Evolutionary conservation across 225 moss, liverwort and hornwort genomes (phyloP).

Genomic region (Bryoerythrophyllum caledonicum): DNA sequence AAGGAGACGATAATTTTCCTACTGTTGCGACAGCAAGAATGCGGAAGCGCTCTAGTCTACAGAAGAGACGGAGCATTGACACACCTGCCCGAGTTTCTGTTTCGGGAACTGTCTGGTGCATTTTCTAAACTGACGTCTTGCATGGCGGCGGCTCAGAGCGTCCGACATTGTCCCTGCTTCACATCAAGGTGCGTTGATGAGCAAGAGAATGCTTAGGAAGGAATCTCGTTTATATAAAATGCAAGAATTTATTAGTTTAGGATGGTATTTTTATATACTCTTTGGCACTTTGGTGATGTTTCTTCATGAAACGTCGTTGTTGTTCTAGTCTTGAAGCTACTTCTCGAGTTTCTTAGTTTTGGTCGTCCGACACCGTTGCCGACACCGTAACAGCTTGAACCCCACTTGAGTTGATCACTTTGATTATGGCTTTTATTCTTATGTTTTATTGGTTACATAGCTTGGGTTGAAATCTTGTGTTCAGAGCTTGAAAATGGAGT

Average conservation of each 20-base stretch:
- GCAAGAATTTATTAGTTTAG: no score
- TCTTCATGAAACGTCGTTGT: no score
- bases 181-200: no score
- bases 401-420: neutral
- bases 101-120: neutral
- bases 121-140: neutral
- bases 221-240: no score
- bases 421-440: no score
- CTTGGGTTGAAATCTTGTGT: no score
- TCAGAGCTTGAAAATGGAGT: no score
- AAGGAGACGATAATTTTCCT: neutral
- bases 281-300: no score
- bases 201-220: no score
- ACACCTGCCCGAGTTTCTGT: neutral
- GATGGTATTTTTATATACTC: no score
- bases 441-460: neutral
- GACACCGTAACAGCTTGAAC: no score
- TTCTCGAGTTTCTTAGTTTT: neutral
- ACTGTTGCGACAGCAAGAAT: neutral
- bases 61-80: neutral
- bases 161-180: neutral
- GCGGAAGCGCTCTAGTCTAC: neutral
- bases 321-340: no score
- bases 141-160: neutral
- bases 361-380: neutral